A percentile compares a stretch with the other conserved stretches of the same genome.
These are phyloP conservation scores for Paramecium sonneborni DNA, from an alignment of 73 alveolate species.

Conservation along the genomic window DNA sequence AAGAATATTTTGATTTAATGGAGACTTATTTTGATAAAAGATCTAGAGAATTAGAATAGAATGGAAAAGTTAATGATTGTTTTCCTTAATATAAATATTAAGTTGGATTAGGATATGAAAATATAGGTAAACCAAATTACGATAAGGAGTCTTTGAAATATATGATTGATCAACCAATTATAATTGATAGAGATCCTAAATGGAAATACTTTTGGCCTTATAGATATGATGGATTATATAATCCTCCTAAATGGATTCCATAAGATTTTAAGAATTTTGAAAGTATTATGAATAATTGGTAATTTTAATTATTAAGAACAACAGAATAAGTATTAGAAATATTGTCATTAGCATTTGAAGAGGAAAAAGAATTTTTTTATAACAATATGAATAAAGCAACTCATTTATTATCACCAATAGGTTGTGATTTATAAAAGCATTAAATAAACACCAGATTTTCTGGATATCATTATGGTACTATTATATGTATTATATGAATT, in stretches of 20 bases:
- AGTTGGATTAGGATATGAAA: constrained; percentile 26
- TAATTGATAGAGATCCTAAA: constrained; percentile 14
- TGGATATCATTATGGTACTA: constrained; percentile 42
- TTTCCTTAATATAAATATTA: constrained; percentile 25
- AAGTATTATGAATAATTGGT: background rate
- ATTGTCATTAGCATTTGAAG: background rate
- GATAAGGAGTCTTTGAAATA: background rate
- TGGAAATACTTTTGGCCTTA: constrained; percentile 47
- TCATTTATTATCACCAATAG: constrained; percentile 27
- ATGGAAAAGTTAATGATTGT: constrained; percentile 7
- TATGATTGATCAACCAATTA: background rate
- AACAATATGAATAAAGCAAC: background rate
- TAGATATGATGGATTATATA: background rate
- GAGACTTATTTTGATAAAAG: background rate
- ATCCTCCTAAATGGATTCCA: constrained; percentile 12
- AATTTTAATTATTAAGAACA: background rate
- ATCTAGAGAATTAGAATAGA: background rate
- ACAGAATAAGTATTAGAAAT: background rate
- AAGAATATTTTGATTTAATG: constrained; percentile 22
- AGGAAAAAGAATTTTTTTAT: background rate
- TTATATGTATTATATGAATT: background rate
- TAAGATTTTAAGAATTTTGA: background rate
- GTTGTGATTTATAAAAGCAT: constrained; percentile 27
- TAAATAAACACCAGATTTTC: background rate
- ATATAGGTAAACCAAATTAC: constrained; percentile 1